Evolutionary conservation across 2,329 filamentous ascomycete genomes (phyloP).

Genomic region (Coniella lustricola): DNA sequence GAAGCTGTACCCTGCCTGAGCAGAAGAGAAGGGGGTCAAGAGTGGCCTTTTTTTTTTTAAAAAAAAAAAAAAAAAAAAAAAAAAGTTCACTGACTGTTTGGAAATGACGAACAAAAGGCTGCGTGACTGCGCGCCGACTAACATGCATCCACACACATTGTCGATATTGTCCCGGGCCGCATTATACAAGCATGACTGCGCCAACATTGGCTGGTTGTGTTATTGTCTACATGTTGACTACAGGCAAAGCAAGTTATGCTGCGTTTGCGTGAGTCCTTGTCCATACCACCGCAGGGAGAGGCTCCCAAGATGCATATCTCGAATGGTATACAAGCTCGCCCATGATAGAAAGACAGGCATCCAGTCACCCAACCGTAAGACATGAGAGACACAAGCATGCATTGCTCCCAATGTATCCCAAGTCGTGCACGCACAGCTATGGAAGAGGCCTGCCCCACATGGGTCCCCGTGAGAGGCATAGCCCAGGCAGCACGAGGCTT

Average conservation of each 20-base stretch:
- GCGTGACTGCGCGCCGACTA: not conserved
- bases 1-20: too few relatives aligned
- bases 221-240: not conserved
- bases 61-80: too few relatives aligned
- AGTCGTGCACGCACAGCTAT: constrained; percentile 4
- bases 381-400: constrained; percentile 20
- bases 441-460: constrained; percentile 11
- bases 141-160: not conserved
- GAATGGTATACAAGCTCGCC: not conserved
- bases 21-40: too few relatives aligned
- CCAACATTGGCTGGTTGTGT: not conserved
- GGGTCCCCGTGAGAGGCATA: constrained; percentile 7
- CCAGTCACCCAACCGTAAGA: constrained; percentile 7
- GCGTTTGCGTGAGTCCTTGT: not conserved
- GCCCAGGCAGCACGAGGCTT: constrained; percentile 11
- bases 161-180: not conserved
- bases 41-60: too few relatives aligned
- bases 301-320: not conserved
- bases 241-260: not conserved
- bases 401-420: constrained; percentile 4
- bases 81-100: too few relatives aligned
- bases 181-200: not conserved
- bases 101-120: too few relatives aligned
- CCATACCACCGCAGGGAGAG: not conserved
- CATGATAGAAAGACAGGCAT: constrained; percentile 2